Base-by-base conservation (phyloP, 2,329 filamentous ascomycete genomes). In the Arthrinium phaeospermum region DNA sequence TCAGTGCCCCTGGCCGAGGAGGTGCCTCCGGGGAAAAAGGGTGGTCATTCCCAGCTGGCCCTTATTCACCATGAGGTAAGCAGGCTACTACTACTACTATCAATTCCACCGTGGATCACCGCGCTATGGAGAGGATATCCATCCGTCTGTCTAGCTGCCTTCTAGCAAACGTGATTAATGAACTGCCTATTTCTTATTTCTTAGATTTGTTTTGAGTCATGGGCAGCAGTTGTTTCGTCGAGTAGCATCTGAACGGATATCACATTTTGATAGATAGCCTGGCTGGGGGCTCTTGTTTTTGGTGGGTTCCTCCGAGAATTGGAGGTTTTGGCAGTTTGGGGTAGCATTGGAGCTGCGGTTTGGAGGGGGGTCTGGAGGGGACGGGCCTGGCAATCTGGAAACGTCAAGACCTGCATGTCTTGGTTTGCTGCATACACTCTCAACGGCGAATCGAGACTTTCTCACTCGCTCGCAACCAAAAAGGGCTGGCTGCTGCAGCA, bases 51-150 rank as follows among this genome's bases (percentile, higher is more conserved):
- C 19, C 22, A 12, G 16, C 4, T 3, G 5, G 7, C 6, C 30
- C 53, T 61, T 34, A 61, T 61, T 61, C 53, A 37, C 22, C 53
- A 61, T 61, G 27, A 61, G 53, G 53, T 61, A 61, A 61, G 53
- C 53, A 61, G 16, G 27, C 27, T 30, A 30, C 27, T 30, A 16
- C 27, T 30, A 30, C 27, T 30, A 16, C 30, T 61, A 61, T 61
- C 34, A 61, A 61, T 61, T 34, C 27, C 27, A 61, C 22, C 30
- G 53, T 61, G 53, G 53, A 19, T 41, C 37, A 16, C 16, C 7
- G 14, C 51, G 51, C 24, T 53, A 53, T 12, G 51, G 13, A 16
- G 27, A 34, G 16, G 53, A 19, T 8, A 47, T 19, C 46, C 46
- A 47, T 49, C 30, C 53, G 53, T 16, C 30, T 37, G 53, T 16